phyloP scores from a whole-genome alignment of 495 filamentous ascomycete species.

The Penicillium riverlandense region DNA sequence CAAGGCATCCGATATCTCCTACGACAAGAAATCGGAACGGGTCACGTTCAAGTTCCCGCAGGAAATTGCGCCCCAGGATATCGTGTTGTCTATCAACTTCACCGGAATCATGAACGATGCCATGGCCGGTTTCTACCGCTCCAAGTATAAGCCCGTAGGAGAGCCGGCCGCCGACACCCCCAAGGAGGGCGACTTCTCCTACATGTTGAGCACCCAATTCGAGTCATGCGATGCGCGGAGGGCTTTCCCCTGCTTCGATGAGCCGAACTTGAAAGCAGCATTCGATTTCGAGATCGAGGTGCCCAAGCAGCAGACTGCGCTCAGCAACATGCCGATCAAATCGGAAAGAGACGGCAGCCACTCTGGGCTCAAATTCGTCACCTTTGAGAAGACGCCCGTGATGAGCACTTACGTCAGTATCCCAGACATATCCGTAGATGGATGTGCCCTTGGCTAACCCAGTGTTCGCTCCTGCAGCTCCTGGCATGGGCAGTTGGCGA shows the following conservation, averaged over 20 bases:
- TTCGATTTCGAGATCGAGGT: constrained; percentile 91
- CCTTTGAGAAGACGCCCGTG: constrained; percentile 77
- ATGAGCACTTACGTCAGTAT: constrained; percentile 85
- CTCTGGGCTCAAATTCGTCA: constrained; percentile 65
- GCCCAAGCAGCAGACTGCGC: constrained; percentile 74
- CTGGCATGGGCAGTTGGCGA: constrained; percentile 95
- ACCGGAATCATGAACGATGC: constrained; percentile 83
- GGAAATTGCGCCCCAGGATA: constrained; percentile 54
- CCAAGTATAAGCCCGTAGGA: constrained; percentile 78
- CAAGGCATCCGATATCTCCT: constrained; percentile 59
- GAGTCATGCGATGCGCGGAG: constrained; percentile 91
- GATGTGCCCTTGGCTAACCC: constrained; percentile 6
- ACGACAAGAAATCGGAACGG: constrained; percentile 74
- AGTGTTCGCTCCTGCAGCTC: constrained; percentile 37
- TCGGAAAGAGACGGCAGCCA: constrained; percentile 49
- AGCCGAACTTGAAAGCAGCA: constrained; percentile 92
- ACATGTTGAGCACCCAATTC: constrained; percentile 96
- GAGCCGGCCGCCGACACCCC: constrained; percentile 64
- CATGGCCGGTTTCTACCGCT: constrained; percentile 96
- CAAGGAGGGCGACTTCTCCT: constrained; percentile 70
- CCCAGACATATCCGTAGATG: neutral
- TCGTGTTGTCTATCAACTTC: constrained; percentile 66
- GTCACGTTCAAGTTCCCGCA: constrained; percentile 64
- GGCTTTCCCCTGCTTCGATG: constrained; percentile 96
- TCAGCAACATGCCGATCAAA: constrained; percentile 92